These are phyloP conservation scores for Boechera divaricarpa DNA, from an alignment of 345 rosid species.

Conservation along the genomic window DNA sequence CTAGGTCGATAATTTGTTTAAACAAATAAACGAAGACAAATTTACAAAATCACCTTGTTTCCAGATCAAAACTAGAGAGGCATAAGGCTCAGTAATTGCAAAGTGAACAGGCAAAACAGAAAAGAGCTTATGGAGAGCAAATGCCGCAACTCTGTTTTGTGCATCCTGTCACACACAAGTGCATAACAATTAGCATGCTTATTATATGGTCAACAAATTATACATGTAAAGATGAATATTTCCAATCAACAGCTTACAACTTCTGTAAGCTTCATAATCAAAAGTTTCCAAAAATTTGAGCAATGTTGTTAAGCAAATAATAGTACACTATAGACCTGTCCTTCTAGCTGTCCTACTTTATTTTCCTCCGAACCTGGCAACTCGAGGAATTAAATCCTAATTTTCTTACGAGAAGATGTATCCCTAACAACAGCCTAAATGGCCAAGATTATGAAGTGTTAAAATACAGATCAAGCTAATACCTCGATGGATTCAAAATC, in stretches of 20 bases:
- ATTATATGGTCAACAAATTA: slow-evolving; percentile 4
- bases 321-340: background rate
- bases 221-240: slow-evolving; percentile 1
- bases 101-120: slow-evolving; percentile 80
- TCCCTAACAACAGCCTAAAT: slow-evolving; percentile 16
- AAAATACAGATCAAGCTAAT: slow-evolving; percentile 23
- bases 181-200: slow-evolving; percentile 32
- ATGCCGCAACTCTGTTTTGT: slow-evolving; percentile 85
- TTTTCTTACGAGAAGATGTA: background rate
- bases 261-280: slow-evolving; percentile 7
- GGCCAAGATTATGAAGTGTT: slow-evolving; percentile 10
- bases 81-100: slow-evolving; percentile 72
- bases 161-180: slow-evolving; percentile 67
- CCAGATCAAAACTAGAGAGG: slow-evolving; percentile 72
- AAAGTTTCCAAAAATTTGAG: slow-evolving; percentile 16
- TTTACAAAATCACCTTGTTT: slow-evolving; percentile 64
- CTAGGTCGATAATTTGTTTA: background rate
- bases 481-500: slow-evolving; percentile 77
- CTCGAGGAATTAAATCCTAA: background rate
- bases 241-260: slow-evolving; percentile 16
- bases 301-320: slow-evolving; percentile 1
- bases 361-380: slow-evolving; percentile 18
- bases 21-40: background rate
- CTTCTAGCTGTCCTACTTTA: background rate
- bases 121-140: slow-evolving; percentile 77